Conservation (phyloP, 495 filamentous ascomycete genomes). For the Annulohypoxylon bovei region DNA sequence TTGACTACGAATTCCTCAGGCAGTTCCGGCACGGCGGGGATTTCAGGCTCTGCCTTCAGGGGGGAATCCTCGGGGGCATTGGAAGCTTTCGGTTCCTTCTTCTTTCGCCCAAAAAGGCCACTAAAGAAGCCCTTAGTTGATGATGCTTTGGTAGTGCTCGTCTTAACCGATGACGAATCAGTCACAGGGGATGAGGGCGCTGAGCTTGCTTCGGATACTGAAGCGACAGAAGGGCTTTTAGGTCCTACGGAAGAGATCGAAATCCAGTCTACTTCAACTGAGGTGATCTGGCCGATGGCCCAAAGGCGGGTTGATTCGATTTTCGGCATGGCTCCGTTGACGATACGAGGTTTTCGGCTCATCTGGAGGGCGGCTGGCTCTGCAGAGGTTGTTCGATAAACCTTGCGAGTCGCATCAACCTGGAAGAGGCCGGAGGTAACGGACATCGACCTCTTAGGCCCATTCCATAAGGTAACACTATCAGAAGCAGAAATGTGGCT, state of each 20-base stretch:
- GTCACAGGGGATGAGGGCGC: slow-evolving; percentile 19
- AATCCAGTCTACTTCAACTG: slow-evolving; percentile 47
- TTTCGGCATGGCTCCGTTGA: slow-evolving; percentile 40
- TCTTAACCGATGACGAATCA: slow-evolving; percentile 27
- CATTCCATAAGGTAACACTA: slow-evolving; percentile 25
- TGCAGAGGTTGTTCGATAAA: slow-evolving; percentile 42
- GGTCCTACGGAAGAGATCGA: slow-evolving; percentile 36
- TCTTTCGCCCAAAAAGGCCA: slow-evolving; percentile 35
- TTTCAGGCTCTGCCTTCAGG: background rate
- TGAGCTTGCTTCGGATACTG: slow-evolving; percentile 23
- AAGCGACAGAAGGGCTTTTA: slow-evolving; percentile 24
- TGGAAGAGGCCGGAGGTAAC: slow-evolving; percentile 36
- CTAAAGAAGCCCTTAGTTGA: slow-evolving; percentile 33
- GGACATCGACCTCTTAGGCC: background rate
- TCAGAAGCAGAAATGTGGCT: background rate
- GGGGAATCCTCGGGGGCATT: slow-evolving; percentile 7
- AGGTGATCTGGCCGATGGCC: slow-evolving; percentile 18
- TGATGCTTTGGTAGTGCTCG: slow-evolving; percentile 25
- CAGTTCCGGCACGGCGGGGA: slow-evolving; percentile 15
- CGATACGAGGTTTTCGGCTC: slow-evolving; percentile 35
- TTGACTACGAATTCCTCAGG: slow-evolving; percentile 30
- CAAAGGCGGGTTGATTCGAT: slow-evolving; percentile 50
- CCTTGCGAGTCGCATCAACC: slow-evolving; percentile 26
- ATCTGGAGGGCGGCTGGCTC: slow-evolving; percentile 45
- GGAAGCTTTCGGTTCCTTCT: slow-evolving; percentile 7